Evolutionary conservation across 2,329 filamentous ascomycete species (phyloP).

Genomic region (Pyrenophora seminiperda): DNA sequence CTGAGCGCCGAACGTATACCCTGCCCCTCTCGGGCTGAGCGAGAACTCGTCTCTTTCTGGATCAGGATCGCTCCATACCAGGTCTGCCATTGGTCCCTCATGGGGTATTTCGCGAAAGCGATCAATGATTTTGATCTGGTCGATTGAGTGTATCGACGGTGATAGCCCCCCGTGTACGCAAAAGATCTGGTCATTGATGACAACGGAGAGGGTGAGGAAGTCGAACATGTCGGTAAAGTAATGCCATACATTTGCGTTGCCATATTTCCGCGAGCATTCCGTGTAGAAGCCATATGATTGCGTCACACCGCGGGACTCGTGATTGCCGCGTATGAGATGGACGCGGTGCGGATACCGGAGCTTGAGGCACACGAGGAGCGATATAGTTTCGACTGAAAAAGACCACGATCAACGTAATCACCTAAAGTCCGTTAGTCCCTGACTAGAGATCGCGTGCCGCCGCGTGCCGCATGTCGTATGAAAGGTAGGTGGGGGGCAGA

Average conservation of each 20-base stretch:
- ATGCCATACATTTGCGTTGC: slow-evolving; percentile 98
- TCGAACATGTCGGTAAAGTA: slow-evolving; percentile 99
- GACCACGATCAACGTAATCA: slow-evolving; percentile 96
- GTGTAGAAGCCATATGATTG: slow-evolving; percentile 99
- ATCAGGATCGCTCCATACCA: slow-evolving; percentile 98
- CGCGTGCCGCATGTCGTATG: too few relatives aligned
- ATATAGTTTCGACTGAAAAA: slow-evolving; percentile 99
- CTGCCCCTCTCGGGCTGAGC: slow-evolving; percentile 87
- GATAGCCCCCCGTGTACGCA: slow-evolving; percentile 86
- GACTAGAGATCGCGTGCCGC: slow-evolving; percentile 26
- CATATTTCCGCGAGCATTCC: slow-evolving; percentile 96
- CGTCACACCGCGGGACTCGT: slow-evolving; percentile 95
- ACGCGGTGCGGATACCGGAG: slow-evolving; percentile 95
- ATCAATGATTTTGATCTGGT: slow-evolving; percentile 99
- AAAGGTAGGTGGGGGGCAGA: slow-evolving; percentile 9
- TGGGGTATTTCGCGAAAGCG: slow-evolving; percentile 98
- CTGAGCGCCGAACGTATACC: slow-evolving; percentile 96
- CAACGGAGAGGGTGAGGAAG: slow-evolving; percentile 92
- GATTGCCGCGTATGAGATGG: slow-evolving; percentile 94
- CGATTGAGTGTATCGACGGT: slow-evolving; percentile 88
- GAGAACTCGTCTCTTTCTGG: slow-evolving; percentile 98
- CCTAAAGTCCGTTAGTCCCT: slow-evolving; percentile 58
- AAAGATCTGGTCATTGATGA: slow-evolving; percentile 99
- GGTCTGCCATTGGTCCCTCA: slow-evolving; percentile 98
- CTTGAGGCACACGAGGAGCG: slow-evolving; percentile 94